Evolutionary conservation across 352 stramenopile species (phyloP), one percentile per base, ranked within the genome.

Genomic region (Phytophthora uliginosa): DNA sequence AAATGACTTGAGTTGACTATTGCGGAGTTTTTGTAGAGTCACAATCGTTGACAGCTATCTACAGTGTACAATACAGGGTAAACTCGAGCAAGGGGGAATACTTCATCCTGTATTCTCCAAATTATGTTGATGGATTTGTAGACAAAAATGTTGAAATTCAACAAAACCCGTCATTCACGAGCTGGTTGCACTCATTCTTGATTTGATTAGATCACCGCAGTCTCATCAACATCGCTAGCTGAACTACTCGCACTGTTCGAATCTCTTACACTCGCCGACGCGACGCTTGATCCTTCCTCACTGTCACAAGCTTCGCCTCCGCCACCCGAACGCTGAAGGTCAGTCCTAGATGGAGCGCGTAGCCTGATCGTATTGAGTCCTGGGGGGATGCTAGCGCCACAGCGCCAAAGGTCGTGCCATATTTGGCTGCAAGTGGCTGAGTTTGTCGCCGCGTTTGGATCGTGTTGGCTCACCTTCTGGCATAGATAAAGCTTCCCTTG

Each of bases 1-100:
- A 28, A 58, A 65, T 65, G 18, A 56, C 42, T 58, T 65, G 45
- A 51, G 6, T 33, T 56, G 50, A 65, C 26, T 64, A 64, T 65
- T 65, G 59, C 59, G 59, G 47, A 57, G 31, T 65, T 65, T 65
- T 65, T 26, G 6, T 15, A n/a, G 15, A 26, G 1, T 59, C 33
- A 59, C 26, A 55, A 63, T 63, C 57, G n/a, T 34, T 63, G 3
- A 40, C 17, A 31, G 0, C 8, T 63, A 63, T 63, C 38, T 63
- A 63, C 57, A 31, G 7, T 54, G 57, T 54, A 3, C 17, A 28
- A 40, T 63, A 55, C 40, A 63, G 57, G 57, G 15, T 63, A 63
- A 18, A 9, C 8, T 15, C 12, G 18, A 8, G 7, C 40, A 22
- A 47, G 26, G 22, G 7, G 3, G 24, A 28, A 28, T 28, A 3